These are phyloP conservation scores for Xylaria palmicola DNA, from an alignment of 495 filamentous ascomycete genomes.

Conservation along the genomic window DNA sequence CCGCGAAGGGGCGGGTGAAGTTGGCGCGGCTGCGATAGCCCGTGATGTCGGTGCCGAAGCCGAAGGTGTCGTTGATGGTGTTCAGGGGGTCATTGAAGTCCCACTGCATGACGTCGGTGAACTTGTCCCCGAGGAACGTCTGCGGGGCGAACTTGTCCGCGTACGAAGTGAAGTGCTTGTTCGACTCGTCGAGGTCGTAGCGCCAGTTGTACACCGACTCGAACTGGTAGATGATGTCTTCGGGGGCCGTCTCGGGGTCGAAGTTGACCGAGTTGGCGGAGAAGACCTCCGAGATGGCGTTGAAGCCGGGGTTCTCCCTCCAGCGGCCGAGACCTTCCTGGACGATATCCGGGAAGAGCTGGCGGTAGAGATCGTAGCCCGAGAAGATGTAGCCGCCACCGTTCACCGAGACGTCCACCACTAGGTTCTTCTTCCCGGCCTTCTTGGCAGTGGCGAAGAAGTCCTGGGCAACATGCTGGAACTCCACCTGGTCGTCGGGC, in stretches of 20 bases:
- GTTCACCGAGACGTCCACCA: constrained; percentile 56
- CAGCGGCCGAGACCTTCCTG: constrained; percentile 34
- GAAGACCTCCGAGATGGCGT: constrained; percentile 31
- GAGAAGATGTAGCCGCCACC: constrained; percentile 50
- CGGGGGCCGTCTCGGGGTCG: constrained; percentile 27
- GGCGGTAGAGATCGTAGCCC: constrained; percentile 47
- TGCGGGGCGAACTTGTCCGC: constrained; percentile 38
- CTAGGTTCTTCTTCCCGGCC: constrained; percentile 48
- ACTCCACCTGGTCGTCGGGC: constrained; percentile 26
- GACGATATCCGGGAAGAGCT: constrained; percentile 43
- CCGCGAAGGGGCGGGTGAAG: constrained; percentile 43
- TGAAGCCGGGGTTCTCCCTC: constrained; percentile 34
- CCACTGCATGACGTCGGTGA: constrained; percentile 41
- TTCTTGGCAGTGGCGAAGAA: constrained; percentile 40
- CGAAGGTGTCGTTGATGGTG: constrained; percentile 38
- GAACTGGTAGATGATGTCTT: constrained; percentile 25
- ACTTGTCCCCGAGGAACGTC: constrained; percentile 29
- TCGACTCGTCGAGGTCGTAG: constrained; percentile 36
- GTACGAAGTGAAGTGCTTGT: constrained; percentile 35
- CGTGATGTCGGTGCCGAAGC: constrained; percentile 41
- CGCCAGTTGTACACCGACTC: constrained; percentile 39
- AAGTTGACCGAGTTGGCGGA: constrained; percentile 30
- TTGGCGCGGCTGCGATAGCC: constrained; percentile 41
- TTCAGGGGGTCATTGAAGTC: constrained; percentile 37
- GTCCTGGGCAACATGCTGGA: constrained; percentile 41